Conservation (phyloP, 805 yeast species). For the Schwanniomyces vanrijiae region DNA sequence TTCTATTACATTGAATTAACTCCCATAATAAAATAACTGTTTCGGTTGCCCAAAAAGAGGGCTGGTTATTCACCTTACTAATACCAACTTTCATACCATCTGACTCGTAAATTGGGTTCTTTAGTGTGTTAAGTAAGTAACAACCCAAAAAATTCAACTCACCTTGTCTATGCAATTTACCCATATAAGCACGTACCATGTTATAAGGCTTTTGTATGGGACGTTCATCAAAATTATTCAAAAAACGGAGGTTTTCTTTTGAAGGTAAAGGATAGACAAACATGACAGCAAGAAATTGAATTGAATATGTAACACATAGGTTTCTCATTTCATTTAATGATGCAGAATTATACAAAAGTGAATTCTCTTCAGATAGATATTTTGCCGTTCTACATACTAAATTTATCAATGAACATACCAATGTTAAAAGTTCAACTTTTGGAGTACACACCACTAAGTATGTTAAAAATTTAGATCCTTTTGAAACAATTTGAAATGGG, state of each 20-base stretch:
- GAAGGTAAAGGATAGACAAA: slow-evolving; percentile 63
- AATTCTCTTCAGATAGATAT: slow-evolving; percentile 41
- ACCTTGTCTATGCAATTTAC: slow-evolving; percentile 51
- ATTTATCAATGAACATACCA: slow-evolving; percentile 72
- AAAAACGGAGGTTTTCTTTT: slow-evolving; percentile 34
- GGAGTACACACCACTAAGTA: slow-evolving; percentile 52
- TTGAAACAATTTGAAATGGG: slow-evolving; percentile 39
- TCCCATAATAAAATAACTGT: slow-evolving; percentile 72
- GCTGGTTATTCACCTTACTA: slow-evolving; percentile 17
- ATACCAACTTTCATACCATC: slow-evolving; percentile 12
- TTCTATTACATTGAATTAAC: slow-evolving; percentile 67
- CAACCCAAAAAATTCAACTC: slow-evolving; percentile 53
- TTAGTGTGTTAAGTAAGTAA: slow-evolving; percentile 48
- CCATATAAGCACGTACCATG: slow-evolving; percentile 49
- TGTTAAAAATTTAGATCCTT: slow-evolving; percentile 64
- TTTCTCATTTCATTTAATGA: slow-evolving; percentile 43
- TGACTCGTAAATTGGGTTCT: slow-evolving; percentile 39
- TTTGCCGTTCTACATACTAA: slow-evolving; percentile 52
- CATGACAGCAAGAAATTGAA: slow-evolving; percentile 63
- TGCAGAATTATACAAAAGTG: slow-evolving; percentile 32
- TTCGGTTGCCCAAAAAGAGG: slow-evolving; percentile 54
- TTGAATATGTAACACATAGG: slow-evolving; percentile 50
- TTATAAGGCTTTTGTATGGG: slow-evolving; percentile 40
- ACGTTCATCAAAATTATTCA: slow-evolving; percentile 28
- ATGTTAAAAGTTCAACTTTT: slow-evolving; percentile 46